A percentile compares a stretch with the other conserved stretches of the same genome.
Evolutionary conservation across 768 basidiomycete species (phyloP).

Genomic region (Grammothele lineata): DNA sequence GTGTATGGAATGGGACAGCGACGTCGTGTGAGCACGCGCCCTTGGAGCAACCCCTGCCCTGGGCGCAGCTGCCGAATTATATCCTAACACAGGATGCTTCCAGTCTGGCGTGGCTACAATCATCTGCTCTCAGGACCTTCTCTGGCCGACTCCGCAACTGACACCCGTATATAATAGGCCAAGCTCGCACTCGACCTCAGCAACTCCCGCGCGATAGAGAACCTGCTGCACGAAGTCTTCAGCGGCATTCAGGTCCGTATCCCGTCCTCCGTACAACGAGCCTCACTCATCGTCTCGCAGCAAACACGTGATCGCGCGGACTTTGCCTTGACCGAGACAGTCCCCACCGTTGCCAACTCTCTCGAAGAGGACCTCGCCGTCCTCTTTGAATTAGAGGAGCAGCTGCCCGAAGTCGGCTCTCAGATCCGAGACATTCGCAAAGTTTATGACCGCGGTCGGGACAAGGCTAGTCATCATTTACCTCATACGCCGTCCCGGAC

Average conservation of each 20-base stretch:
- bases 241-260: constrained; percentile 55
- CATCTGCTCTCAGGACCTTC: constrained; percentile 10
- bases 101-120: constrained; percentile 1
- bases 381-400: constrained; percentile 51
- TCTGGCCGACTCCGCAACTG: constrained; percentile 1
- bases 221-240: constrained; percentile 61
- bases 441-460: constrained; percentile 70
- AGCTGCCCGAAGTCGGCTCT: constrained; percentile 56
- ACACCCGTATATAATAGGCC: constrained; percentile 34
- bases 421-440: constrained; percentile 58
- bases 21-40: too few relatives aligned
- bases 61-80: not conserved
- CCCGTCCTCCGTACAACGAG: not conserved
- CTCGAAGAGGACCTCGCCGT: constrained; percentile 58
- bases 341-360: constrained; percentile 57
- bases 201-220: constrained; percentile 72
- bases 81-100: too few relatives aligned
- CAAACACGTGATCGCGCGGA: constrained; percentile 56
- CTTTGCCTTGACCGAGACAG: constrained; percentile 51
- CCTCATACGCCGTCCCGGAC: too few relatives aligned
- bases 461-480: constrained; percentile 57
- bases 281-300: constrained; percentile 30
- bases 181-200: constrained; percentile 66
- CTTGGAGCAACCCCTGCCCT: not conserved
- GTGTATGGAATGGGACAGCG: not conserved